These are phyloP conservation scores for Amauroascus verrucosus DNA, from an alignment of 2,329 filamentous ascomycete species.

Conservation along the genomic window DNA sequence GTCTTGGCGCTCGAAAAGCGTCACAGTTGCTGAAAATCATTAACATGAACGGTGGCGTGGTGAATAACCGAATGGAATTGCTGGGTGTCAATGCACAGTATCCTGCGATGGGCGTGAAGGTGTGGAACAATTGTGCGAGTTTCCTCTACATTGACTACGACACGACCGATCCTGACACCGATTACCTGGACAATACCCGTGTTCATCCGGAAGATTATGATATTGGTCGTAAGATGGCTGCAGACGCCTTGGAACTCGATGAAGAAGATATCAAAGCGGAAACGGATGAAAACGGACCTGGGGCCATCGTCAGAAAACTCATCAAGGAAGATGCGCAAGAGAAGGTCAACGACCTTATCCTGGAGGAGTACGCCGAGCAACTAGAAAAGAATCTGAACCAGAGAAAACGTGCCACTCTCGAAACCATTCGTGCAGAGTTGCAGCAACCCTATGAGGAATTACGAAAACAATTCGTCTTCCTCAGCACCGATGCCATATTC, in stretches of 20 bases:
- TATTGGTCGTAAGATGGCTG: slow-evolving; percentile 94
- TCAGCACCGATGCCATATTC: slow-evolving; percentile 72
- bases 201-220: slow-evolving; percentile 98
- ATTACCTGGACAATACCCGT: slow-evolving; percentile 92
- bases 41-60: slow-evolving; percentile 77
- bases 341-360: slow-evolving; percentile 86
- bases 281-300: slow-evolving; percentile 76
- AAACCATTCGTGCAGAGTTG: slow-evolving; percentile 89
- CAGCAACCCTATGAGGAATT: slow-evolving; percentile 91
- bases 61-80: slow-evolving; percentile 75
- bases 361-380: slow-evolving; percentile 96
- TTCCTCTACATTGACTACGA: slow-evolving; percentile 89
- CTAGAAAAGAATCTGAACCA: slow-evolving; percentile 87
- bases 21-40: slow-evolving; percentile 78
- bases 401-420: slow-evolving; percentile 86
- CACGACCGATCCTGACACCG: slow-evolving; percentile 65
- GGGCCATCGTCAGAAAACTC: slow-evolving; percentile 87
- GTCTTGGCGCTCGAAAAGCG: slow-evolving; percentile 85
- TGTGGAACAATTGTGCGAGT: slow-evolving; percentile 95
- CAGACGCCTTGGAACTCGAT: slow-evolving; percentile 88
- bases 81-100: slow-evolving; percentile 76
- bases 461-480: slow-evolving; percentile 62
- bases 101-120: slow-evolving; percentile 73
- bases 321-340: slow-evolving; percentile 90
- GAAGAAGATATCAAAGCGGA: slow-evolving; percentile 97